phyloP scores from a whole-genome alignment of 768 basidiomycete species.

The Calocera viscosa region DNA sequence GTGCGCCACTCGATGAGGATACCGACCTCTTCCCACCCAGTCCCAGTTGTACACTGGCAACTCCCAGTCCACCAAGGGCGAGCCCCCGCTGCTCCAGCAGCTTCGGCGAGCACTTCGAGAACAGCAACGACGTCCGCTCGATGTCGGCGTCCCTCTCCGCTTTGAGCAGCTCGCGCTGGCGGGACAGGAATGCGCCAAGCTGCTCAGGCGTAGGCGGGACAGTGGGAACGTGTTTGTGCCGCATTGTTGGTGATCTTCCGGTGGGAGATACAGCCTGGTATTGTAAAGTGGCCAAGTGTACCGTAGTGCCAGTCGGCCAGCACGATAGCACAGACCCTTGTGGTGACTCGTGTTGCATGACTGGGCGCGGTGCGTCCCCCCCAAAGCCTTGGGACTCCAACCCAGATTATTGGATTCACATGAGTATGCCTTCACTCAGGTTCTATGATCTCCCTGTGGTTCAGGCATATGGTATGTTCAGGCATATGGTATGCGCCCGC shows the following conservation, averaged over 20 bases:
- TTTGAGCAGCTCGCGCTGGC: slow-evolving; percentile 53
- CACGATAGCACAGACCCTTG: no score
- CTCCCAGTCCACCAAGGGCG: slow-evolving; percentile 58
- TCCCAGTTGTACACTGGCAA: slow-evolving; percentile 63
- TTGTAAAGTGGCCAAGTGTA: not conserved
- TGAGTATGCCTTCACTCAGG: no score
- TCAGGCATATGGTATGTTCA: no score
- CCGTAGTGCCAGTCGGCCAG: no score
- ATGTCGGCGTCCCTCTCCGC: slow-evolving; percentile 77
- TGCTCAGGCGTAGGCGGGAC: slow-evolving; percentile 10
- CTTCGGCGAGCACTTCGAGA: slow-evolving; percentile 71
- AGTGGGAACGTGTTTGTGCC: not conserved
- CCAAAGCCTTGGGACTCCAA: no score
- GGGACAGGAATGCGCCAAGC: slow-evolving; percentile 48
- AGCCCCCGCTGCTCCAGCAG: slow-evolving; percentile 83
- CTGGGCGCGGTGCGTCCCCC: no score
- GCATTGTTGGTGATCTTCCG: not conserved
- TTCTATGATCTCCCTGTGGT: no score
- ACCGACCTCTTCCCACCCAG: slow-evolving; percentile 83
- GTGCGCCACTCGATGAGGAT: slow-evolving; percentile 12
- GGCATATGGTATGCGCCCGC: no score
- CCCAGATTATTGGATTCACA: no score
- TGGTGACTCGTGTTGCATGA: no score
- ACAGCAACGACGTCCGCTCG: slow-evolving; percentile 59
- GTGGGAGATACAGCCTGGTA: not conserved